Conservation (phyloP, 2,329 filamentous ascomycete species). For the Purpureocillium lavendulum region DNA sequence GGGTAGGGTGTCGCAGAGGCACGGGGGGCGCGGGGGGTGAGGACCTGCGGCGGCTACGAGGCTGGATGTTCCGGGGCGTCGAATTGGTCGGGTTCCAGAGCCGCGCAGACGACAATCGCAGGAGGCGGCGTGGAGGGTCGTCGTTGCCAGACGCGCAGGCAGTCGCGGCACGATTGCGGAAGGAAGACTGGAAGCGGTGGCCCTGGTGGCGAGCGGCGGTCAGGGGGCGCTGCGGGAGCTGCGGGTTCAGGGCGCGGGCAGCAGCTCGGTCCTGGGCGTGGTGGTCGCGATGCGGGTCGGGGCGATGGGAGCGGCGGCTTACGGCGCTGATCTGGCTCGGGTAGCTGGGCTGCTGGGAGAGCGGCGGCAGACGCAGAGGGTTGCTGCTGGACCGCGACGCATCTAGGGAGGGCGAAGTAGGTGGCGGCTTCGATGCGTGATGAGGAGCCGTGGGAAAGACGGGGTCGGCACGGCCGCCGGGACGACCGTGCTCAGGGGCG, state of each 20-base stretch:
- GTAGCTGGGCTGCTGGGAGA: slow-evolving; percentile 22
- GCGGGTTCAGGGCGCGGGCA: not conserved
- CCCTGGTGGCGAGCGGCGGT: slow-evolving; percentile 2
- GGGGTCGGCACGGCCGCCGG: slow-evolving; percentile 33
- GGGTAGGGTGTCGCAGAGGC: slow-evolving; percentile 36
- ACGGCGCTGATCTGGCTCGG: slow-evolving; percentile 8
- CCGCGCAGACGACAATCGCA: slow-evolving; percentile 36
- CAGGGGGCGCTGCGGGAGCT: not conserved
- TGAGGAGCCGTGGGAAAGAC: slow-evolving; percentile 41
- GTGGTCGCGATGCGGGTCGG: too few relatives aligned
- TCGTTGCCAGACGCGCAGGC: not conserved
- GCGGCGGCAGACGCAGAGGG: slow-evolving; percentile 14
- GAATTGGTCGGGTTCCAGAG: slow-evolving; percentile 56
- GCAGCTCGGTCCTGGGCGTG: not conserved
- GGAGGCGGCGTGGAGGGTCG: slow-evolving; percentile 20
- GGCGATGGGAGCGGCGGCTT: not conserved
- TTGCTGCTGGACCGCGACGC: slow-evolving; percentile 13
- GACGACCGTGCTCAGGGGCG: slow-evolving; percentile 31
- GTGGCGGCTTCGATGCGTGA: slow-evolving; percentile 25
- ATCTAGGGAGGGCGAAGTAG: slow-evolving; percentile 19
- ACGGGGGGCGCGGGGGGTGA: slow-evolving; percentile 45
- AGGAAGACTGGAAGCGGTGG: slow-evolving; percentile 19
- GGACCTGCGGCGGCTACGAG: slow-evolving; percentile 38
- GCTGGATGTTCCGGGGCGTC: slow-evolving; percentile 35
- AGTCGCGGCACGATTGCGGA: slow-evolving; percentile 31